A percentile compares a stretch with the other conserved stretches of the same genome.
These are phyloP conservation scores for Hortaea werneckii DNA, from an alignment of 2,329 filamentous ascomycete species.

Conservation along the genomic window DNA sequence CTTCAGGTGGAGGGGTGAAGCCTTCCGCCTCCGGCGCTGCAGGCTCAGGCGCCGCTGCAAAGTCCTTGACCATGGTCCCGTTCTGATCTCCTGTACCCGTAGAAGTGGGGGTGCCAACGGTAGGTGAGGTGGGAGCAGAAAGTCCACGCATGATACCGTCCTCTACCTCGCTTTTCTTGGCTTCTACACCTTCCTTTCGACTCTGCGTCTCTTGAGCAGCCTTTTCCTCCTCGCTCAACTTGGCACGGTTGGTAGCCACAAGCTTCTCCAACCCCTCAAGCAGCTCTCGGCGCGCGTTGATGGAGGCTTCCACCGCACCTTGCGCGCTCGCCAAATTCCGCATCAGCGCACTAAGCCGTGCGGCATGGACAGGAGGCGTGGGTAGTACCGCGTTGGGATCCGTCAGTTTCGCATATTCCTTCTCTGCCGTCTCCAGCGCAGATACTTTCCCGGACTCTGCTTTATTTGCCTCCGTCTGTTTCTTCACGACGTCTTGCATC, in stretches of 20 bases:
- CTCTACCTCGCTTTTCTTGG: constrained; percentile 80
- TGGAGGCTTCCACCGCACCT: constrained; percentile 75
- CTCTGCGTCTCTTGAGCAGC: constrained; percentile 53
- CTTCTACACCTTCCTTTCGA: constrained; percentile 64
- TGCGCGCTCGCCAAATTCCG: constrained; percentile 84
- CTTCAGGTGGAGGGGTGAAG: constrained; percentile 50
- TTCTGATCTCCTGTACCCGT: neutral
- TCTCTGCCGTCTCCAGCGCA: constrained; percentile 58
- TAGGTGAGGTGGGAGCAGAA: constrained; percentile 47
- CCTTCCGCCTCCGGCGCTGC: constrained; percentile 27
- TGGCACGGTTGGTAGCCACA: constrained; percentile 59
- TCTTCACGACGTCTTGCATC: constrained; percentile 61
- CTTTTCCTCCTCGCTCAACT: constrained; percentile 59
- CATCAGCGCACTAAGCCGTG: constrained; percentile 77
- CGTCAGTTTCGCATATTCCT: constrained; percentile 76
- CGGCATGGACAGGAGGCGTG: constrained; percentile 81
- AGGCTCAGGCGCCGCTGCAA: constrained; percentile 14
- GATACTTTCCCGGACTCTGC: constrained; percentile 57
- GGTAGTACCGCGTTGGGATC: constrained; percentile 60
- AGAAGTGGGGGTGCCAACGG: constrained; percentile 26
- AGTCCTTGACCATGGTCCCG: constrained; percentile 3
- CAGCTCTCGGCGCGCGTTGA: constrained; percentile 71
- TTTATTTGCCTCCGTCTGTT: constrained; percentile 66
- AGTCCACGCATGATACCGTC: constrained; percentile 81
- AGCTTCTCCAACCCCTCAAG: constrained; percentile 75